Evolutionary conservation across 2,329 filamentous ascomycete species (phyloP), one percentile per base, ranked within the genome.

Genomic region (Cordyceps fumosorosea): DNA sequence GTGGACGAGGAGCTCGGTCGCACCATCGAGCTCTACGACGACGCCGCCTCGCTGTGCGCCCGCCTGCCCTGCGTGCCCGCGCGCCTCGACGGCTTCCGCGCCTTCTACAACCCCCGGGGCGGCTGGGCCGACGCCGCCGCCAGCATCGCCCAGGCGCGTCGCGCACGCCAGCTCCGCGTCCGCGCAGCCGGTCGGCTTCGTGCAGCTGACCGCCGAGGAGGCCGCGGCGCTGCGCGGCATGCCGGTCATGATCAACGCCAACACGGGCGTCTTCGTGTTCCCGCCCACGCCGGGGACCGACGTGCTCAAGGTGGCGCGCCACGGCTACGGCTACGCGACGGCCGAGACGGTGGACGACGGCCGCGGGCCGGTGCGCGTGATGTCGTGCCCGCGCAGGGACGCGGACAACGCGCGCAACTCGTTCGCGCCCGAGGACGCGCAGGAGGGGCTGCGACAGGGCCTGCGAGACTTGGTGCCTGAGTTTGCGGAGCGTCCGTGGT

Each of bases 121-220:
- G 72, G 73, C 0, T 74, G 73, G 72, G 73, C 71, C 1, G 68
- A 75, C 52, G 73, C 73, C 0, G 69, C 67, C 12, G 62, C 64
- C 1, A 67, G 66, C 55, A 71, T 74, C 16, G 60, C 65, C 0
- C 67, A 71, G 47, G 50, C 84, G 88, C 67, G 75, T 90, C 1
- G 78, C 81, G 29, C 86, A 87, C 50, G 80, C 85, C 16, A 82
- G 81, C 26, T 80, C 83, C 60, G 83, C 86, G 0, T 88, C 86
- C 0, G 88, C 86, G 0, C 88, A 91, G 66, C 79, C 82, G 0
- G 73, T 91, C 16, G 84, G 82, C 0, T 91, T 89, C 73, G 78
- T 89, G 64, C 77, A 80, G 60, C 79, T 91, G 57, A 83, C 82
- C 0, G 70, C 78, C 5, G 77, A 79, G 2, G 88, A 90, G 71